These are phyloP conservation scores for Curvularia sp. DNA, from an alignment of 2,329 filamentous ascomycete genomes.

Conservation along the genomic window DNA sequence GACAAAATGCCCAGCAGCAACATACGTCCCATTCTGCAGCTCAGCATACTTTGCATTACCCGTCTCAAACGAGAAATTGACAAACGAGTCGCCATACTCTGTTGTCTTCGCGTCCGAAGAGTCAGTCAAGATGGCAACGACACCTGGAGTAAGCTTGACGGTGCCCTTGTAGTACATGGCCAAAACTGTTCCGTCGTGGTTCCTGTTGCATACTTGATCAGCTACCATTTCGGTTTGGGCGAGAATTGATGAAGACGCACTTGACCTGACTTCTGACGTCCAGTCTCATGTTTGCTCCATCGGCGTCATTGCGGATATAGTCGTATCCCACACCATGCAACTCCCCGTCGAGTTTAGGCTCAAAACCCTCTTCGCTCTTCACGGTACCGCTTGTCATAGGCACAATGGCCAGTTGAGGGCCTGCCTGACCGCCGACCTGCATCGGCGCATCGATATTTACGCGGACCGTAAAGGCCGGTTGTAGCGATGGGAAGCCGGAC, in stretches of 20 bases:
- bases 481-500: slow-evolving; percentile 39
- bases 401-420: slow-evolving; percentile 35
- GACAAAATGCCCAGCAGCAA: slow-evolving; percentile 41
- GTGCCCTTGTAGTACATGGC: slow-evolving; percentile 47
- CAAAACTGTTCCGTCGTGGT: slow-evolving; percentile 30
- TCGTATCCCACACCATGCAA: slow-evolving; percentile 44
- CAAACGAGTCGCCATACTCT: slow-evolving; percentile 41
- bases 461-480: slow-evolving; percentile 42
- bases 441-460: slow-evolving; percentile 40
- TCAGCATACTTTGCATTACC: slow-evolving; percentile 38
- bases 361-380: slow-evolving; percentile 41
- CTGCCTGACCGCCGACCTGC: slow-evolving; percentile 34
- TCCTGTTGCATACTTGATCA: slow-evolving; percentile 16
- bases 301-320: slow-evolving; percentile 42
- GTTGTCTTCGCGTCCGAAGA: slow-evolving; percentile 37
- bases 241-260: slow-evolving; percentile 17
- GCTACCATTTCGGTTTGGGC: background rate
- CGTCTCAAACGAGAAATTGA: slow-evolving; percentile 41
- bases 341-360: slow-evolving; percentile 37
- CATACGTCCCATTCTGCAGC: slow-evolving; percentile 39
- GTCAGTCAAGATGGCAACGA: slow-evolving; percentile 33
- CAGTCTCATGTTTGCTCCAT: slow-evolving; percentile 36
- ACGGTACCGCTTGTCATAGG: slow-evolving; percentile 42
- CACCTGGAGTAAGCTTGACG: slow-evolving; percentile 33
- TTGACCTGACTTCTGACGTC: slow-evolving; percentile 40